Base-by-base conservation (phyloP, 2,329 filamentous ascomycete genomes). In the Neopestalotiopsis rosae region DNA sequence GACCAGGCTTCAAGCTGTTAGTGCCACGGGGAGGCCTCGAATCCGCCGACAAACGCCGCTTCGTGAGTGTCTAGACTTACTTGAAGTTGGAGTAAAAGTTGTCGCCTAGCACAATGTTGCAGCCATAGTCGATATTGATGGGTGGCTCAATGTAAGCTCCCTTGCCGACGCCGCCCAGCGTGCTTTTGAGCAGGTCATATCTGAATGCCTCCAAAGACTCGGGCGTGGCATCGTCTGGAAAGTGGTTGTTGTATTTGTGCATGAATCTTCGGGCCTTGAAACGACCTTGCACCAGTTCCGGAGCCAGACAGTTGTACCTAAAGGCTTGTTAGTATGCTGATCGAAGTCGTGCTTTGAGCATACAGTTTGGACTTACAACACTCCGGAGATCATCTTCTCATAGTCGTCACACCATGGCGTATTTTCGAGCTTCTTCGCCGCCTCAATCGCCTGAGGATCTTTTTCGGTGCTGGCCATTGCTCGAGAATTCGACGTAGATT, bases 61-160 rank as follows among this genome's bases (percentile, higher is more conserved):
- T 38, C 30, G 64, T n/a, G n/a, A 10, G 10, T 9, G 57, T 24
- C 30, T 28, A 30, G 13, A 65, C 75, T n/a, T 67, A 82, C 80
- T 87, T 87, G 76, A 89, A 89, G 72, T 90, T 90, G 59, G 88
- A 83, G 73, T 91, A 93, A 75, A 91, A 91, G n/a, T 85, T 81
- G 57, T 87, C 81, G 7, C 90, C 90, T 0, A 92, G 81, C 5
- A 80, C 83, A 71, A 91, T 86, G 73, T 92, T 92, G 76, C 87
- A 88, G 1, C 90, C 90, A 69, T 92, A 92, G 75, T 92, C 90
- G 42, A 91, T 83, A 52, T 82, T 83, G 68, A 92, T 81, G 0
- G 90, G 89, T 0, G 89, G 86, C 72, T 92, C 90, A 45, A 92
- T 85, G 71, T 86, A 86, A 30, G 81, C 82, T 0, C 86, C 86